Evolutionary conservation across 768 basidiomycete species (phyloP), one percentile per base, ranked within the genome.

Genomic region (Chalciporus piperatus): DNA sequence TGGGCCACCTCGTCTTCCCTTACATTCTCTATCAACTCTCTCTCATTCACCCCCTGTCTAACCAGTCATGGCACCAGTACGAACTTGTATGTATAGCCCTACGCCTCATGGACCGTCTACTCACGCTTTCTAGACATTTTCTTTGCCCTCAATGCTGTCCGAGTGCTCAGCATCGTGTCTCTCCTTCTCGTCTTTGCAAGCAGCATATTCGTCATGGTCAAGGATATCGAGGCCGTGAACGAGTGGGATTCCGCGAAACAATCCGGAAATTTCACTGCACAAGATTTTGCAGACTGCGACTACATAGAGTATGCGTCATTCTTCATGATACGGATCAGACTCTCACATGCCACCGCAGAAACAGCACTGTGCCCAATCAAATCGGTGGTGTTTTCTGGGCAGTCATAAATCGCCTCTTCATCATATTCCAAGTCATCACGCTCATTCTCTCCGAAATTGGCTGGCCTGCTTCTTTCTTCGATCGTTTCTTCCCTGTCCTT

Each of bases 301-400:
- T 94, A 93, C 67, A 88, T 91, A 57, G 75, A 81, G 82, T 90
- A 68, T 47, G 83, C 72, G 48, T 50, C 25, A 13, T 13, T n/a
- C 28, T 41, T 6, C 25, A 41, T 38, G 44, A 40, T 19, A 41
- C 7, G 9, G 35, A 23, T 50, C 47, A 47, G 19, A 19, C 40
- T 41, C 55, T 50, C 50, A 81, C 51, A 16, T 35, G 30, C 12
- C 27, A n/a, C 44, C 44, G 72, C 56, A 87, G 82, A 51, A 61
- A 68, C 43, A 89, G 85, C 68, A 91, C 91, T 3, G 91, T 97
- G 5, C 93, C 93, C 4, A 91, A 92, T 69, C 92, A 96, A 67
- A 80, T 89, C 27, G 93, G 89, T 17, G 93, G 93, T 23, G 80
- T 82, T 9, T 96, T 97, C 72, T 97, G 92, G 89, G 89, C 90